Evolutionary conservation across 2,329 filamentous ascomycete genomes (phyloP).

Genomic region (Trichoderma aggressivum): DNA sequence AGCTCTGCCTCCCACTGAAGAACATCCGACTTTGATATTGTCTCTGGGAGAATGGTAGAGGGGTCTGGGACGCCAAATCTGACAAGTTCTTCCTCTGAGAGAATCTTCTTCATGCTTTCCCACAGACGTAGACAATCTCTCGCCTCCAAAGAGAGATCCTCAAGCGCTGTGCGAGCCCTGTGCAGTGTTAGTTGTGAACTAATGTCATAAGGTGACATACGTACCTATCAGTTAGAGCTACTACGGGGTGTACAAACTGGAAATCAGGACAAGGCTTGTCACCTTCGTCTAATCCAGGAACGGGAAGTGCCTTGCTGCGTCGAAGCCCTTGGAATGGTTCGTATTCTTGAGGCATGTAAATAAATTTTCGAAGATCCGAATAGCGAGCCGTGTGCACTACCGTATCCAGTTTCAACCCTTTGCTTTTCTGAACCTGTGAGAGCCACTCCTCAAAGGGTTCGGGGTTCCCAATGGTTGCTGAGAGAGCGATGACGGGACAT

Average conservation of each 20-base stretch:
- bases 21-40: conserved; percentile 63
- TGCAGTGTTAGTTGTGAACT: not conserved
- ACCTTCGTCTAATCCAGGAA: conserved; percentile 45
- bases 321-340: conserved; percentile 52
- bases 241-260: conserved; percentile 63
- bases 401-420: conserved; percentile 63
- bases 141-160: conserved; percentile 14
- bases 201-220: not conserved
- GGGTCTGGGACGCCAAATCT: not conserved
- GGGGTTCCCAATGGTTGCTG: conserved; percentile 76
- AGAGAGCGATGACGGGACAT: conserved; percentile 75
- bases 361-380: conserved; percentile 74
- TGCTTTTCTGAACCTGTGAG: conserved; percentile 57
- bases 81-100: not conserved
- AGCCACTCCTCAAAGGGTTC: conserved; percentile 69
- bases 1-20: conserved; percentile 61
- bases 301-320: conserved; percentile 39
- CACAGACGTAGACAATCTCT: conserved; percentile 14
- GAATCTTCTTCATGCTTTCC: not conserved
- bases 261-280: conserved; percentile 41
- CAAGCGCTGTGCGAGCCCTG: conserved; percentile 11
- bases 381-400: conserved; percentile 67
- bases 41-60: conserved; percentile 39
- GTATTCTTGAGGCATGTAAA: conserved; percentile 52
- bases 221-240: conserved; percentile 56